Base-by-base conservation (phyloP, 768 basidiomycete genomes). In the Mycena galericulata region DNA sequence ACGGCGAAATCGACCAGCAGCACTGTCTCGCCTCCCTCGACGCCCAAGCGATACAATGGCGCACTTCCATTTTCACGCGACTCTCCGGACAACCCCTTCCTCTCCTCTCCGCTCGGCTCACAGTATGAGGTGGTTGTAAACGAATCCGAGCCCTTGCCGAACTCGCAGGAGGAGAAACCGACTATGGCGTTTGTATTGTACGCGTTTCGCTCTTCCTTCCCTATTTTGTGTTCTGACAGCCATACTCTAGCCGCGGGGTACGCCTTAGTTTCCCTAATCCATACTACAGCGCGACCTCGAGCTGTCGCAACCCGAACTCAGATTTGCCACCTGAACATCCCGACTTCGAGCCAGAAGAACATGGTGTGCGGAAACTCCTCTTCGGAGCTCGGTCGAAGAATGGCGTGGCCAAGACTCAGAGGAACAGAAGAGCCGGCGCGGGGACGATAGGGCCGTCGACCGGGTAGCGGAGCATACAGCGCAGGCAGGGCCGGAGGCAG, bases 111-210 rank as follows among this genome's bases (percentile, higher is more conserved):
- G 27, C 69, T 74, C 11, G 50, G 68, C n/a, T 71, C 76, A 43
- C 73, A 75, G 11, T 75, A 62, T 14, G 82, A 82, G 49, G 45
- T 64, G 6, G 78, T 81, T 11, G 79, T 79, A 17, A 76, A 74
- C 29, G 80, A 79, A 12, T 76, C 78, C 0, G 75, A 79, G 32
- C 79, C 74, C 56, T 82, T 84, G 0, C 85, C 87, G 17, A 79
- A 77, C 46, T 79, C 76, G 7, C 74, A 74, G 40, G 80, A 84
- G 38, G 92, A 92, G 75, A 86, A 85, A 72, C 89, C 89, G 0
- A 91, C 85, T 3, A 80, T 93, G 57, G 88, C 88, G 27, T 91
- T 90, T 73, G 92, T 93, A 51, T 93, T 93, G 92, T 93, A 77
- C 74, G 91, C 87, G 5, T 40, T 41, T 45, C 29, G 22, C 17